phyloP scores from a whole-genome alignment of 495 filamentous ascomycete species.

The Rostrohypoxylon terebratum region DNA sequence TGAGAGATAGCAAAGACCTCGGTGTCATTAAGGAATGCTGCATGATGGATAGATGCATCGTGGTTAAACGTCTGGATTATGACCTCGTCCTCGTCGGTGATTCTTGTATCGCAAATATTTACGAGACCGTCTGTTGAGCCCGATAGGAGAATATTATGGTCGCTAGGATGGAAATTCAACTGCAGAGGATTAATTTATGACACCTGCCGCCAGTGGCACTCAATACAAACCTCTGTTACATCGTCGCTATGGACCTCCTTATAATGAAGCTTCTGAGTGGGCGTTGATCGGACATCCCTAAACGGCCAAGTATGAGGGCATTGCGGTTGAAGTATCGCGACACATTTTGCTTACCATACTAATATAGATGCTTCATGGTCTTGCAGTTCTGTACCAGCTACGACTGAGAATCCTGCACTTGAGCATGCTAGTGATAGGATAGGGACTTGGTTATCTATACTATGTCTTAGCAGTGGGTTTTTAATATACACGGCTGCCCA shows the following conservation, averaged over 20 bases:
- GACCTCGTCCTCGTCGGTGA: conserved; percentile 86
- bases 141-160: conserved; percentile 75
- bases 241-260: conserved; percentile 93
- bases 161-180: conserved; percentile 77
- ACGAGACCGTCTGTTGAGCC: conserved; percentile 94
- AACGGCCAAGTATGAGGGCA: conserved; percentile 22
- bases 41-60: conserved; percentile 81
- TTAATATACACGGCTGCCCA: conserved; percentile 17
- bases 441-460: conserved; percentile 59
- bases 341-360: conserved; percentile 69
- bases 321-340: neutral
- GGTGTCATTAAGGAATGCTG: conserved; percentile 77
- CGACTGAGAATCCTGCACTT: conserved; percentile 68
- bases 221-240: conserved; percentile 74
- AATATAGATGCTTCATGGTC: conserved; percentile 77
- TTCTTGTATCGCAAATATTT: conserved; percentile 81
- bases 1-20: conserved; percentile 82
- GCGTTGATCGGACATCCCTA: conserved; percentile 76
- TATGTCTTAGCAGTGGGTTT: conserved; percentile 25
- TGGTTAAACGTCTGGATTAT: conserved; percentile 90
- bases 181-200: conserved; percentile 44
- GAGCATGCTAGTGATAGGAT: conserved; percentile 78
- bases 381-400: conserved; percentile 81
- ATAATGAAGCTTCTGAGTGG: conserved; percentile 69
- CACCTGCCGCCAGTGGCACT: neutral